Evolutionary conservation across 192 early-diverging fungal genomes (phyloP), one percentile per base, ranked within the genome.

Genomic region (Backusella parvicylindrica): DNA sequence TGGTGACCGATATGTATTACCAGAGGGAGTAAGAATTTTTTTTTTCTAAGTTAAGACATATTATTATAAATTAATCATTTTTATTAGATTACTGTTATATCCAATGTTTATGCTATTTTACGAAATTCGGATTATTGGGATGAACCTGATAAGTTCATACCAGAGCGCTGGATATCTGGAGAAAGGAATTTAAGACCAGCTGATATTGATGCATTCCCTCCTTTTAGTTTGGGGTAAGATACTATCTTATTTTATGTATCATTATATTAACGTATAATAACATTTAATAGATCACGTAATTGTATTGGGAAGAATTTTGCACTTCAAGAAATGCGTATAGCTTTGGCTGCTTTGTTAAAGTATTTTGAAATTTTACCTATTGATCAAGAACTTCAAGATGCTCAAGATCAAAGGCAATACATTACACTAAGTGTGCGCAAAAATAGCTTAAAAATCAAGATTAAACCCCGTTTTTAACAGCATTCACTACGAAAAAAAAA

Each of bases 291-390:
- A 30, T 79, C 84, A 18, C 64, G 88, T 12, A 81, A 82, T 63
- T 89, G 88, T 67, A 80, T 89, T n/a, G 88, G 86, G 2, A 79
- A 82, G 64, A 84, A 85, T 36, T 82, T 89, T 73, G 84, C 85
- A 2, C 77, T 72, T 28, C 82, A 81, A 72, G 86, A 88, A 72
- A 86, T 89, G 81, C 77, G 81, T 13, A 36, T 88, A 23, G 73
- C 77, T 21, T 38, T 89, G 28, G 77, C 84, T 16, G 64, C 80
- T 3, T 63, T 89, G 4, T 33, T 89, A 15, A 79, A 72, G 40
- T 71, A 66, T 2, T 89, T 82, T 73, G 78, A 87, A 1, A 76
- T 88, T 21, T 71, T 69, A 30, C 71, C 77, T 31, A 81, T 89
- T 2, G 38, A 74, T 9, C 8, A 90, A 31, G 92, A 95, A 67